These are phyloP conservation scores for Thermochaetoides thermophila DNA, from an alignment of 495 filamentous ascomycete species.

Conservation along the genomic window DNA sequence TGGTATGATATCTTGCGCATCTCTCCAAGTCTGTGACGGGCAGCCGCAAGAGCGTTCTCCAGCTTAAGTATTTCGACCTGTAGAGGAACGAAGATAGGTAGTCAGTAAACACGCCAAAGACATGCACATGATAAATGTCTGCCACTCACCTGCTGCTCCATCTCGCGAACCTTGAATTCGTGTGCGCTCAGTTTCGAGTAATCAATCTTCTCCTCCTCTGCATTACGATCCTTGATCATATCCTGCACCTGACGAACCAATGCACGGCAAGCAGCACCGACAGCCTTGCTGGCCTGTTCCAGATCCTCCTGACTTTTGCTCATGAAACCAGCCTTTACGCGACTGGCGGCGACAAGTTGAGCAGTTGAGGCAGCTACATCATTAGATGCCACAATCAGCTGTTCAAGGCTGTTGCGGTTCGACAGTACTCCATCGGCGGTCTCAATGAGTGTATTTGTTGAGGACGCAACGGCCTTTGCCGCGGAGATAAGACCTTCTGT, in stretches of 20 bases:
- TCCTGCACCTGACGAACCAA: conserved; percentile 86
- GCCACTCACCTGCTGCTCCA: conserved; percentile 91
- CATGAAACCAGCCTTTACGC: conserved; percentile 97
- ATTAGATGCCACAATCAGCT: conserved; percentile 94
- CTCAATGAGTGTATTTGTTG: conserved; percentile 91
- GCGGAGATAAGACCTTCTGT: conserved; percentile 94
- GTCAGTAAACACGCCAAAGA: not conserved
- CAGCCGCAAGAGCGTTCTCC: conserved; percentile 72
- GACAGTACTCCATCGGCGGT: conserved; percentile 92
- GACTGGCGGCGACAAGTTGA: conserved; percentile 85
- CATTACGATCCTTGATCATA: conserved; percentile 76
- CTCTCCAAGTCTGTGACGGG: conserved; percentile 75
- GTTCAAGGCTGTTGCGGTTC: conserved; percentile 81
- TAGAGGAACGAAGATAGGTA: conserved; percentile 1
- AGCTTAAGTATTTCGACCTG: conserved; percentile 96
- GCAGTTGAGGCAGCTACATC: conserved; percentile 92
- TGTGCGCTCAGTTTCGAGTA: conserved; percentile 75
- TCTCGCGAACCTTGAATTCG: conserved; percentile 96
- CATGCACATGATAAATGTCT: not conserved
- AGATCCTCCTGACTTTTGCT: conserved; percentile 86
- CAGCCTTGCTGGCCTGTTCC: conserved; percentile 83
- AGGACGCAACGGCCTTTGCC: conserved; percentile 83
- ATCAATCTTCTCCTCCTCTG: conserved; percentile 75
- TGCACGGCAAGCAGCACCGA: conserved; percentile 72
- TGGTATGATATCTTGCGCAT: conserved; percentile 99